Evolutionary conservation across 2,329 filamentous ascomycete species (phyloP).

Genomic region (Ophiognomonia clavigignenti-juglandacearum): DNA sequence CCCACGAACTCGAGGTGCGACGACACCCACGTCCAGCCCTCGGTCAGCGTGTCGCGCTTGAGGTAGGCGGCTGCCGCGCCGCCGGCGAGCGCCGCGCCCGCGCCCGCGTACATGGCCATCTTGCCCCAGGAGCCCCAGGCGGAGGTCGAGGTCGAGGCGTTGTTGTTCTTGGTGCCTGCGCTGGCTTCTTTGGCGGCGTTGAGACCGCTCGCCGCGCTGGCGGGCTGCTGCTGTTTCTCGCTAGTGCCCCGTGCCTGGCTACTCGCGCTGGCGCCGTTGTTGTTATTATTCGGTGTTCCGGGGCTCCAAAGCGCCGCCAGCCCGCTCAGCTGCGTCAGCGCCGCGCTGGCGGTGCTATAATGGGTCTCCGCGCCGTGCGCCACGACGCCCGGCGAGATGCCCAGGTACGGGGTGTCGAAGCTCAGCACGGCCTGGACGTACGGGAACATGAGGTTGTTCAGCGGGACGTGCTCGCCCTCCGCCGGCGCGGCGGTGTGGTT

Average conservation of each 20-base stretch:
- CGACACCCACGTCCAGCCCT: constrained; percentile 75
- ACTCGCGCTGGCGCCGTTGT: constrained; percentile 21
- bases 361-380: constrained; percentile 83
- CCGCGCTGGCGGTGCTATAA: constrained; percentile 68
- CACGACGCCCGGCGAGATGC: constrained; percentile 76
- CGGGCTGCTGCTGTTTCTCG: constrained; percentile 29
- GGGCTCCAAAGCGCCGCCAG: constrained; percentile 62
- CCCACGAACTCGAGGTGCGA: constrained; percentile 94
- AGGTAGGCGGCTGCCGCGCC: constrained; percentile 82
- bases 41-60: constrained; percentile 73
- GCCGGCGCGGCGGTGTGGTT: constrained; percentile 36
- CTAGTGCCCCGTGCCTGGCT: constrained; percentile 8
- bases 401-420: constrained; percentile 90
- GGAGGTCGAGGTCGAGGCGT: constrained; percentile 14
- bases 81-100: constrained; percentile 74
- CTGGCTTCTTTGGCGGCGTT: constrained; percentile 25
- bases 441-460: constrained; percentile 79
- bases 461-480: constrained; percentile 21
- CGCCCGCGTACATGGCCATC: constrained; percentile 80
- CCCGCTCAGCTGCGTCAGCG: constrained; percentile 62
- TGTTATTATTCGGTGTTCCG: constrained; percentile 21
- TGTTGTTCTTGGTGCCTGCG: constrained; percentile 27
- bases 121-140: constrained; percentile 79
- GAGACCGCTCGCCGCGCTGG: constrained; percentile 31
- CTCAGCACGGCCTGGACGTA: constrained; percentile 86